phyloP scores from a whole-genome alignment of 306 rosid genomes.

The Fagus sylvatica region DNA sequence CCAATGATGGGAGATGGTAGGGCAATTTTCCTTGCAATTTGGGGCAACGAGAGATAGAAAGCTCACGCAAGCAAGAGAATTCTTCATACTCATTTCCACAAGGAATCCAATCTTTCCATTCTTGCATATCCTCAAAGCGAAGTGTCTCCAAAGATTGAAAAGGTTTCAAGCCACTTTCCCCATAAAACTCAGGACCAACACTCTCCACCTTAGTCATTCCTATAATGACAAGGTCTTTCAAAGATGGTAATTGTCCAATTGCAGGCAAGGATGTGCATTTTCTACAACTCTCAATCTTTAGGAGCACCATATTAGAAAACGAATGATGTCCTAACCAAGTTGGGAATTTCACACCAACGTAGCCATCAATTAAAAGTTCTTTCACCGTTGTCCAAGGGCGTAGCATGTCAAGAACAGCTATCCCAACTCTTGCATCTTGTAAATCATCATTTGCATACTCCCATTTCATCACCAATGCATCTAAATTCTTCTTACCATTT shows the following conservation, averaged over 20 bases:
- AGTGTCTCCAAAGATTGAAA: neutral
- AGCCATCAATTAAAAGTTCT: neutral
- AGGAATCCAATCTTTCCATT: neutral
- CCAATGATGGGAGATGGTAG: neutral
- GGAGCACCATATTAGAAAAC: neutral
- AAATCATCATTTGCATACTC: too few relatives aligned
- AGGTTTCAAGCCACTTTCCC: neutral
- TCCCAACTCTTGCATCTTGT: too few relatives aligned
- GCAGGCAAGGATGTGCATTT: neutral
- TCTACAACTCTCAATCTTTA: neutral
- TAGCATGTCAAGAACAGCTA: neutral
- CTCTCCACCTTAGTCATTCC: neutral
- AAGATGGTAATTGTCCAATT: neutral
- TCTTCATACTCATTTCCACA: accelerated
- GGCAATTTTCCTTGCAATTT: neutral
- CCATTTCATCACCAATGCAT: neutral
- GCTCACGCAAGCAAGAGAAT: neutral
- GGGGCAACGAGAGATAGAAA: neutral
- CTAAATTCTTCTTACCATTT: neutral
- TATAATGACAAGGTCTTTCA: neutral
- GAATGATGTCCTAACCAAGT: neutral
- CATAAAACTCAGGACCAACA: neutral
- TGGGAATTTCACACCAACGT: neutral
- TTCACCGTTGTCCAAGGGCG: neutral
- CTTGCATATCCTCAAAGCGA: neutral